These are phyloP conservation scores for Balamuthia mandrillaris DNA, from an alignment of 208 protist species.

Conservation along the genomic window DNA sequence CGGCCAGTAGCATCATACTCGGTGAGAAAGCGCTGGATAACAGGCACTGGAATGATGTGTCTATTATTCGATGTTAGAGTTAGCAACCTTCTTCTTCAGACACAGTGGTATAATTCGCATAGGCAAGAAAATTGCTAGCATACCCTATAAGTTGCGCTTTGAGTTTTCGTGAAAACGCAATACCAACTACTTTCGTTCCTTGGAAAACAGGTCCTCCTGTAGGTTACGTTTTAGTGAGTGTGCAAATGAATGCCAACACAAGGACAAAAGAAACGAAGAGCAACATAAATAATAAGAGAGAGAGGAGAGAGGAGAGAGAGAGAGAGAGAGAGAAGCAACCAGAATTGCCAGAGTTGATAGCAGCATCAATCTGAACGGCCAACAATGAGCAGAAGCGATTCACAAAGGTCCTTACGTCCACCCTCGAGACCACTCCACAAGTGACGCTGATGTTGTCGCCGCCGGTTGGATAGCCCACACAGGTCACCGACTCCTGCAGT, in stretches of 20 bases:
- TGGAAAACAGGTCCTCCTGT: slow-evolving; percentile 48
- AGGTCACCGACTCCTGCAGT: slow-evolving; percentile 37
- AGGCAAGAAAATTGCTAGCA: too few relatives aligned
- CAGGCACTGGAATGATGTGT: slow-evolving; percentile 50
- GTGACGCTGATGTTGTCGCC: slow-evolving; percentile 40
- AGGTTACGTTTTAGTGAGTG: too few relatives aligned
- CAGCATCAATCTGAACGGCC: slow-evolving; percentile 57
- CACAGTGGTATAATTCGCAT: too few relatives aligned
- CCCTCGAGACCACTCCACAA: slow-evolving; percentile 17
- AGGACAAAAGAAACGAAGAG: too few relatives aligned
- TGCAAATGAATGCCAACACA: too few relatives aligned
- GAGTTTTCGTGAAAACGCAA: too few relatives aligned
- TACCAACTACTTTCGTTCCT: slow-evolving; percentile 42
- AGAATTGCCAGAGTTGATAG: slow-evolving; percentile 57
- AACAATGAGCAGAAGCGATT: slow-evolving; percentile 46
- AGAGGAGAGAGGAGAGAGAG: slow-evolving; percentile 8
- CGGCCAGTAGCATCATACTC: neutral
- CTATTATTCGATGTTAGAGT: slow-evolving; percentile 35
- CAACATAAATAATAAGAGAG: neutral
- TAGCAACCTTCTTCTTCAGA: too few relatives aligned
- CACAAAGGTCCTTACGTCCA: slow-evolving; percentile 32
- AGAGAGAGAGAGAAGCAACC: slow-evolving; percentile 45
- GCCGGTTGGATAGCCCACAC: slow-evolving; percentile 17
- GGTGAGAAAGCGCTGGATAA: slow-evolving; percentile 48
- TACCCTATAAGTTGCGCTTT: too few relatives aligned